Percentiles rank a stretch among this genome's conserved stretches.
phyloP scores from a whole-genome alignment of 2,329 filamentous ascomycete species.

The Cladophialophora psammophila region DNA sequence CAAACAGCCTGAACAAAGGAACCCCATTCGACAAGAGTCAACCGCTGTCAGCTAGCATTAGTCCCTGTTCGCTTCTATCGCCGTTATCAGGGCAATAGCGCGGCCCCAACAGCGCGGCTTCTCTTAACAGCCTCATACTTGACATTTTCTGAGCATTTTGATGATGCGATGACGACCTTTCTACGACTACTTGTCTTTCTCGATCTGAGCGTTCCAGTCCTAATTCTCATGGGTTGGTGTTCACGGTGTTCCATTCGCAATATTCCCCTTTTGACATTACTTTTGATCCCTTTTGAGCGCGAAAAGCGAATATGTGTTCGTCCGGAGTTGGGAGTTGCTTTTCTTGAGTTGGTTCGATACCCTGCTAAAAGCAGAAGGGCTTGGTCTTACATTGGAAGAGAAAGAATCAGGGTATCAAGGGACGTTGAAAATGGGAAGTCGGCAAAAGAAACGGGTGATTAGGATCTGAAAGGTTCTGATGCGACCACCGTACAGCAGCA shows the following conservation, averaged over 20 bases:
- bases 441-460: slow-evolving; percentile 1
- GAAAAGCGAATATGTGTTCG: slow-evolving; percentile 22
- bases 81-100: background rate
- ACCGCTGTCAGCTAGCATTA: slow-evolving; percentile 25
- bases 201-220: slow-evolving; percentile 37
- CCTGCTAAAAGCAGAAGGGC: background rate
- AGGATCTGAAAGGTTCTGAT: background rate
- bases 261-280: slow-evolving; percentile 15
- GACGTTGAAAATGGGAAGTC: background rate
- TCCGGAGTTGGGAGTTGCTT: slow-evolving; percentile 14
- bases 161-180: slow-evolving; percentile 35
- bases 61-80: background rate
- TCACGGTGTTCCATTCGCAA: slow-evolving; percentile 20
- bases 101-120: no score
- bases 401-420: background rate
- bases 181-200: slow-evolving; percentile 22
- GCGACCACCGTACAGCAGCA: background rate
- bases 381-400: slow-evolving; percentile 5
- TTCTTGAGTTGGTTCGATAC: slow-evolving; percentile 1
- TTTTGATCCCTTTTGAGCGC: slow-evolving; percentile 15
- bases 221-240: slow-evolving; percentile 23
- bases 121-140: slow-evolving; percentile 2
- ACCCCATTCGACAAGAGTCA: slow-evolving; percentile 4
- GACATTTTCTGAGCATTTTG: slow-evolving; percentile 31
- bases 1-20: slow-evolving; percentile 6